Conservation (phyloP, 192 early-diverging fungal genomes). For the Rhizophlyctis rosea region DNA sequence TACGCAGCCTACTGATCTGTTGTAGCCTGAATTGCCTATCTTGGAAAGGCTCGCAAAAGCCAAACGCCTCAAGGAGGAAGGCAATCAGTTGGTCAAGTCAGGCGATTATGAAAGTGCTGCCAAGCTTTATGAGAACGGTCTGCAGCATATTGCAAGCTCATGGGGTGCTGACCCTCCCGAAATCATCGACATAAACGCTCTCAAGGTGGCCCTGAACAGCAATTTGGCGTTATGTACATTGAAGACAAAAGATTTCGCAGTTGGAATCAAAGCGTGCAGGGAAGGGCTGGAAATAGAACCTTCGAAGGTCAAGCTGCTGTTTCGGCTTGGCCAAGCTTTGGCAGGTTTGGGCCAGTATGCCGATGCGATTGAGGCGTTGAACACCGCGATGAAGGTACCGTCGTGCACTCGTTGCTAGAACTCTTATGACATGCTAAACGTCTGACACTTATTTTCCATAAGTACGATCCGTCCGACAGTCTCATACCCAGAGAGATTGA, state of each 20-base stretch:
- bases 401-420: not conserved
- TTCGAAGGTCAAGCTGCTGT: conserved; percentile 4
- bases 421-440: conserved; percentile 13
- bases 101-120: conserved; percentile 13
- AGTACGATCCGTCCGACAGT: conserved; percentile 29
- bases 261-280: conserved; percentile 22
- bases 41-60: conserved; percentile 6
- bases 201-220: conserved; percentile 24
- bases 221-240: conserved; percentile 29
- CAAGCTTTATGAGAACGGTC: conserved; percentile 11
- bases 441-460: conserved; percentile 18
- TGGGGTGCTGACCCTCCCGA: conserved; percentile 31
- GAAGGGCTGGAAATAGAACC: conserved; percentile 22
- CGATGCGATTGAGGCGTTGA: conserved; percentile 28
- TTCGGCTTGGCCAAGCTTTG: not conserved
- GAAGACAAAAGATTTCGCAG: conserved; percentile 19
- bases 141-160: conserved; percentile 21
- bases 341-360: conserved; percentile 6
- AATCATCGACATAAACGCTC: conserved; percentile 6
- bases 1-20: not conserved
- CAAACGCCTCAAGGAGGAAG: conserved; percentile 25
- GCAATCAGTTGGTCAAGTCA: conserved; percentile 29
- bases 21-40: conserved; percentile 26
- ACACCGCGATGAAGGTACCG: conserved; percentile 20
- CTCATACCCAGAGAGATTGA: conserved; percentile 18